Evolutionary conservation across 1,284 basidiomycete species (phyloP), one percentile per base, ranked within the genome.

Genomic region (Rhodofomes roseus): DNA sequence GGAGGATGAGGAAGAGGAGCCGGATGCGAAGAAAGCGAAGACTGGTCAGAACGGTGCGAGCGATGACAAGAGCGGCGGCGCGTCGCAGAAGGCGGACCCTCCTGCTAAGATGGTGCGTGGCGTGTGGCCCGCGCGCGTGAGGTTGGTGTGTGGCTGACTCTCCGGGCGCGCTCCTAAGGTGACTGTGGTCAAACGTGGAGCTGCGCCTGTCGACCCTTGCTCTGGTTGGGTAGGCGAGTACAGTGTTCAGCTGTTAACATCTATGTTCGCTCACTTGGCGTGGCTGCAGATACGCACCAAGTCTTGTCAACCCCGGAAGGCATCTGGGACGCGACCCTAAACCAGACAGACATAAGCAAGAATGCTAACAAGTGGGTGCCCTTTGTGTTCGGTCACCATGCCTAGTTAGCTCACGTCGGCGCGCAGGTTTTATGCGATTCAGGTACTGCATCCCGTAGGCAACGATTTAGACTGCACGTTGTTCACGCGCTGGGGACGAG

Each of bases 281-380:
- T n/a, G 20, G 34, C 40, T 48, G 27, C 36, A 84, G 83, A 70
- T 57, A 80, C 83, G 0, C 84, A 86, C 66, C 76, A 85, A 67
- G 86, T 88, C 11, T 83, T 81, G 61, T 68, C 71, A 31, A 76
- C 79, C 51, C 68, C 63, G 1, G 77, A 80, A 46, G 77, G 74
- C 31, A 77, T 85, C 14, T 88, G 81, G 80, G 86, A 88, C 68
- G 85, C 83, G n/a, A 86, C 84, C 77, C 77, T 89, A 59, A 87
- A 87, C 70, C 86, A 88, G 70, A 87, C 86, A 1, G 79, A 87
- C 64, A 77, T 87, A 22, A 77, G 76, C 40, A 79, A 77, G 61
- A 82, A 87, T 71, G 82, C 83, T 62, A 87, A 87, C 74, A 87
- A 87, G 84, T 85, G 55, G 51, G 73, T 58, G 18, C 40, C 56